Evolutionary conservation across 306 rosid genomes (phyloP), one percentile per base, ranked within the genome.

Genomic region (Mucuna pruriens): DNA sequence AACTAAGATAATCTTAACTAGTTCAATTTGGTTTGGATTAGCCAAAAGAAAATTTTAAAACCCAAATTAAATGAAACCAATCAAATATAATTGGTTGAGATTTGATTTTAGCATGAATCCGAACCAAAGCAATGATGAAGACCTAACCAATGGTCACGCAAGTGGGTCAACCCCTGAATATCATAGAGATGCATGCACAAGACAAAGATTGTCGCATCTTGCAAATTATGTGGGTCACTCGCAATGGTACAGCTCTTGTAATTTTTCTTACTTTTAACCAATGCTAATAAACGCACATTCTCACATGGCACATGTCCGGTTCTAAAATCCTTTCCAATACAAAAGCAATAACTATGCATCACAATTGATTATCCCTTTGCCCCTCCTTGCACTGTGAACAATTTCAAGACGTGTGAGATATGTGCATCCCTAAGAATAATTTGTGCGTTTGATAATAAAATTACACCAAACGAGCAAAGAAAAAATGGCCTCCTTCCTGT

Each of bases 381-480:
- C 39, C 67, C n/a, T n/a, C n/a, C n/a, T n/a, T n/a, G n/a, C n/a
- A n/a, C n/a, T n/a, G n/a, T n/a, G n/a, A n/a, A n/a, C n/a, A n/a
- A n/a, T n/a, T n/a, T n/a, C n/a, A n/a, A 62, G 7, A 31, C 10
- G 6, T 31, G 78, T 61, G 46, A 42, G 52, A 65, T 66, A 61
- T 75, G 54, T 75, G 67, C 26, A 68, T 8, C 39, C 69, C 79
- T 80, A 49, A 25, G 54, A 65, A 49, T 54, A 55, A 5, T 46
- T 34, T 72, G 12, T 26, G 51, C 44, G 70, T 82, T 40, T 34
- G 5, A 36, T 13, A 10, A 57, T 79, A 48, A 74, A 79, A 68
- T 48, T 36, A 74, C 61, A 29, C 17, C 26, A 68, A 48, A 67
- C 2, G 48, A 36, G 36, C 13, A 6, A 60, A 33, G 29, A 36